Conservation (phyloP, 1,284 basidiomycete genomes). For the Ceratobasidium sp. region DNA sequence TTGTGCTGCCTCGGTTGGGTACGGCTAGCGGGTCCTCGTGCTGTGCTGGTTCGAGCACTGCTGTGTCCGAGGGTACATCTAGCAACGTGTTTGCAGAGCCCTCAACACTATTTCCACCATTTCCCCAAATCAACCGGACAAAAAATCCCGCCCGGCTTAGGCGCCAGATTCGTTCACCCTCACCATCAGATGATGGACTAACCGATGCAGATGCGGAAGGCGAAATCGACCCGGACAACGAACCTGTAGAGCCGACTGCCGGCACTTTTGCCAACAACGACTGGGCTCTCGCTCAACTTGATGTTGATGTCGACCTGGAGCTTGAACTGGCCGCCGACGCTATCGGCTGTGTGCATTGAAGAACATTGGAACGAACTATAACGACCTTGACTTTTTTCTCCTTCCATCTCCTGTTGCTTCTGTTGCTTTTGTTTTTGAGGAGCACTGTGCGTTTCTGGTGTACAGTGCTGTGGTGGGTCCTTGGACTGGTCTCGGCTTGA, state of each 20-base stretch:
- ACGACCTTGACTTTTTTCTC: background rate
- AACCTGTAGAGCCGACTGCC: background rate
- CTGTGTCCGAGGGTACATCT: background rate
- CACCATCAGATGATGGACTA: conserved; percentile 31
- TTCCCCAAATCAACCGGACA: background rate
- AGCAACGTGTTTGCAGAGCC: background rate
- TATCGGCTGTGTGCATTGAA: conserved; percentile 3
- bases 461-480: background rate
- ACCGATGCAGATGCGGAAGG: conserved; percentile 41
- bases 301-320: conserved; percentile 34
- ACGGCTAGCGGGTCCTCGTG: background rate
- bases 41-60: background rate
- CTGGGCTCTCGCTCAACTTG: conserved; percentile 35
- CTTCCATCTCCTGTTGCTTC: background rate
- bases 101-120: background rate
- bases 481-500: conserved; percentile 29
- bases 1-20: conserved; percentile 26
- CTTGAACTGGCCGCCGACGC: conserved; percentile 32
- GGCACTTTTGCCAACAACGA: background rate
- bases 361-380: conserved; percentile 6
- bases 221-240: conserved; percentile 31
- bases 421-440: background rate
- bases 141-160: conserved; percentile 6
- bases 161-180: conserved; percentile 25
- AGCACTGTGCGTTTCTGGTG: conserved; percentile 3